Percentiles rank a stretch among this genome's conserved stretches.
Evolutionary conservation across 768 basidiomycete genomes (phyloP).

Genomic region (Porphyrellus cyaneotinctus): DNA sequence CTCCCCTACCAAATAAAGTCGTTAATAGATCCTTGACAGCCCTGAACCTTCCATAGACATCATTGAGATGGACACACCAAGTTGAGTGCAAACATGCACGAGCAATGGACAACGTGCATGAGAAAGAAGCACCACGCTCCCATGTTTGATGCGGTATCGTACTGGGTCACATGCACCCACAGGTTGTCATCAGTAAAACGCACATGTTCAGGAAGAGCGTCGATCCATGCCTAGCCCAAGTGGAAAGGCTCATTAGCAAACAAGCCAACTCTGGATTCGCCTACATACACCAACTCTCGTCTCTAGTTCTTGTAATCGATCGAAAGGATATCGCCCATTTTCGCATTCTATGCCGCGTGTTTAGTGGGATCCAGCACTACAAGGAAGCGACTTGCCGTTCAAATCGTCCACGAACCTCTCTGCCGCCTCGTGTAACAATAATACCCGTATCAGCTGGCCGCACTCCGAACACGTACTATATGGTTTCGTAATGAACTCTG

Average conservation of each 20-base stretch:
- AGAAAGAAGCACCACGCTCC: conserved; percentile 80
- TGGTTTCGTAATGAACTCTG: conserved; percentile 67
- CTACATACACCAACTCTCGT: conserved; percentile 37
- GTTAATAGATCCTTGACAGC: not conserved
- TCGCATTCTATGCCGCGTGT: conserved; percentile 28
- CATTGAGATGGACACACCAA: conserved; percentile 43
- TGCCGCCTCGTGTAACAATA: conserved; percentile 59
- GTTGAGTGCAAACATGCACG: conserved; percentile 59
- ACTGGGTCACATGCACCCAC: conserved; percentile 66
- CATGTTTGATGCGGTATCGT: conserved; percentile 72
- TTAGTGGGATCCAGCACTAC: conserved; percentile 16
- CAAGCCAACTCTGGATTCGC: not conserved
- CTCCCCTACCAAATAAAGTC: conserved; percentile 21
- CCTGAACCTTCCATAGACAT: not conserved
- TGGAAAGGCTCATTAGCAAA: conserved; percentile 8
- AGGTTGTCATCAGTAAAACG: conserved; percentile 68
- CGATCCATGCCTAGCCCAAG: conserved; percentile 53
- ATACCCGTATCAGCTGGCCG: conserved; percentile 69
- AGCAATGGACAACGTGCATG: conserved; percentile 72
- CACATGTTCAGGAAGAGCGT: conserved; percentile 65
- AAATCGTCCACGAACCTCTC: conserved; percentile 53
- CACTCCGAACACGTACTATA: conserved; percentile 53
- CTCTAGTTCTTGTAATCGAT: conserved; percentile 40
- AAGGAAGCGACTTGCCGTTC: conserved; percentile 37
- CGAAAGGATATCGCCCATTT: conserved; percentile 27